phyloP scores from a whole-genome alignment of 169 alveolate species.

The Plasmodium falciparum region DNA sequence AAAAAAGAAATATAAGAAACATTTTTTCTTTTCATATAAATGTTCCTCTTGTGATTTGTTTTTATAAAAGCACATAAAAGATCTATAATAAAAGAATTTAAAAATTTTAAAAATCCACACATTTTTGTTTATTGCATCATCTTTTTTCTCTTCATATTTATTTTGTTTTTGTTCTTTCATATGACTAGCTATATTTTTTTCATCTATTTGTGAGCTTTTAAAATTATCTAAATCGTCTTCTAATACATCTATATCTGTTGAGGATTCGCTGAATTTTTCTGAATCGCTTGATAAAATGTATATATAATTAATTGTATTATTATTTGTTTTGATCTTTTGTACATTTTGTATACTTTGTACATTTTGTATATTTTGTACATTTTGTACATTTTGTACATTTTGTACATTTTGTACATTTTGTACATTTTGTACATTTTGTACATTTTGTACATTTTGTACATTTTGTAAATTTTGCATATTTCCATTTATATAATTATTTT shows the following conservation, averaged over 20 bases:
- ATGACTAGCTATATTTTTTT: not conserved
- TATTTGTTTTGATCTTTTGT: not conserved
- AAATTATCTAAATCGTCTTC: conserved; percentile 18
- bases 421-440: not conserved
- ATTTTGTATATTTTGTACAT: not conserved
- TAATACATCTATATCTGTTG: conserved; percentile 7
- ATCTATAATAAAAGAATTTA: conserved; percentile 38
- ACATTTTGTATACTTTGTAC: not conserved
- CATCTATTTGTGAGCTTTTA: conserved; percentile 3
- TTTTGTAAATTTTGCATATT: not conserved
- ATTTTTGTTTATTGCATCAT: not conserved
- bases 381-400: not conserved
- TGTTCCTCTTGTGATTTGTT: conserved; percentile 52
- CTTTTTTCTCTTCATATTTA: not conserved
- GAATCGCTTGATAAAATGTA: conserved; percentile 16
- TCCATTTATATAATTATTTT: not conserved
- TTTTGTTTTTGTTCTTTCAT: not conserved
- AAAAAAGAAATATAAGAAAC: conserved; percentile 43
- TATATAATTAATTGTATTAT: not conserved
- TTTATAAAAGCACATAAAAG: conserved; percentile 39
- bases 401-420: not conserved
- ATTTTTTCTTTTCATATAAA: conserved; percentile 42
- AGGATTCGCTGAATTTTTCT: conserved; percentile 64
- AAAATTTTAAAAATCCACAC: conserved; percentile 60
- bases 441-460: not conserved